Percentiles rank a stretch among this genome's conserved stretches.
Evolutionary conservation across 768 basidiomycete genomes (phyloP).

Genomic region (Rhizopogon vinicolor): DNA sequence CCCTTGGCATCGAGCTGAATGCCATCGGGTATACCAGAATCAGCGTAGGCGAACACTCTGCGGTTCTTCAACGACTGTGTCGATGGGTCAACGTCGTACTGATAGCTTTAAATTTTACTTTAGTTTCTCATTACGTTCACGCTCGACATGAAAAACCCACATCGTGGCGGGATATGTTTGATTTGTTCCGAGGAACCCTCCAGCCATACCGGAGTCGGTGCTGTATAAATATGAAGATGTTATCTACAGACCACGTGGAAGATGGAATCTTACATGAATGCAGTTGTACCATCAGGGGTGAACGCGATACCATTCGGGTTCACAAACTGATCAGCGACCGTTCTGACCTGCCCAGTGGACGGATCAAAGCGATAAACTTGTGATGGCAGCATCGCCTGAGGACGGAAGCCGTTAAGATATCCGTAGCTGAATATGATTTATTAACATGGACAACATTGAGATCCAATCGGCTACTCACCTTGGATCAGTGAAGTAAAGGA

Average conservation of each 20-base stretch:
- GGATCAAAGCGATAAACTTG: slow-evolving; percentile 44
- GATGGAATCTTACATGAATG: slow-evolving; percentile 48
- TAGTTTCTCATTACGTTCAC: not conserved
- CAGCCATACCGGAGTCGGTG: slow-evolving; percentile 27
- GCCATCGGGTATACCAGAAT: slow-evolving; percentile 66
- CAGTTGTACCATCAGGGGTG: slow-evolving; percentile 34
- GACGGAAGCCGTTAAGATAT: slow-evolving; percentile 33
- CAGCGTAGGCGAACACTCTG: slow-evolving; percentile 62
- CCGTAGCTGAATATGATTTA: slow-evolving; percentile 18
- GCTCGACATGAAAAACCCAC: slow-evolving; percentile 32
- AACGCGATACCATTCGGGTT: slow-evolving; percentile 35
- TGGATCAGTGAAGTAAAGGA: slow-evolving; percentile 73
- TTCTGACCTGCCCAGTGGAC: slow-evolving; percentile 34
- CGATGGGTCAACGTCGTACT: slow-evolving; percentile 57
- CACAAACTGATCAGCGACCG: slow-evolving; percentile 38
- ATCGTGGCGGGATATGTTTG: slow-evolving; percentile 63
- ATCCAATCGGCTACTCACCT: slow-evolving; percentile 35
- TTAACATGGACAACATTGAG: not conserved
- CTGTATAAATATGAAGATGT: slow-evolving; percentile 9
- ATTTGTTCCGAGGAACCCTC: slow-evolving; percentile 45
- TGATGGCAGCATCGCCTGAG: slow-evolving; percentile 34
- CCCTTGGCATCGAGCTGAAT: slow-evolving; percentile 58
- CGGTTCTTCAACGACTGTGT: slow-evolving; percentile 54
- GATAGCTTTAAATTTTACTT: slow-evolving; percentile 42
- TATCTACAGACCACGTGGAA: slow-evolving; percentile 1